phyloP scores from a whole-genome alignment of 306 rosid species.

The Oemleria cerasiformis region DNA sequence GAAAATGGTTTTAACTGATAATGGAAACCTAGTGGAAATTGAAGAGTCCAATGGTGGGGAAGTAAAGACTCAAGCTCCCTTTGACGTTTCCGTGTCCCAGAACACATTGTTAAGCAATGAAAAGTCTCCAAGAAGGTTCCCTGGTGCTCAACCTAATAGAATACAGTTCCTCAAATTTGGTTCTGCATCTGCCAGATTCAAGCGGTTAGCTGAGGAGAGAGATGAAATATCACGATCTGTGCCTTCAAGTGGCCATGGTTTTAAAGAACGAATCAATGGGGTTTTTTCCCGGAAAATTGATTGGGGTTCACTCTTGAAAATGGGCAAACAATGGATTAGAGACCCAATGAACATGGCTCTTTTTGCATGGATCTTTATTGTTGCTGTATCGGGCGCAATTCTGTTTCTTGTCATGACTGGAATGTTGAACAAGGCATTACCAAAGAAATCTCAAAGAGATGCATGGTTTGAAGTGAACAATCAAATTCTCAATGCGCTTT shows the following conservation, averaged over 20 bases:
- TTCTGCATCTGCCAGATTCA: conserved; percentile 70
- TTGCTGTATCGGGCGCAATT: conserved; percentile 87
- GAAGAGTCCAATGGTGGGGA: conserved; percentile 39
- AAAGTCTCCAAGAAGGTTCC: conserved; percentile 40
- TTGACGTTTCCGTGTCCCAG: conserved; percentile 38
- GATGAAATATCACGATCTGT: conserved; percentile 70
- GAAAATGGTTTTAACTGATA: conserved; percentile 52
- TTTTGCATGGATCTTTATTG: conserved; percentile 63
- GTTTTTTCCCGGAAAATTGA: conserved; percentile 61
- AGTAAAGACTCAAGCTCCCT: conserved; percentile 38
- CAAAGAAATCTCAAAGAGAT: conserved; percentile 62
- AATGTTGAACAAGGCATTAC: conserved; percentile 64
- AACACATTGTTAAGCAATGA: conserved; percentile 38
- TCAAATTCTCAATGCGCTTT: conserved; percentile 88
- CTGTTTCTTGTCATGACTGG: conserved; percentile 93
- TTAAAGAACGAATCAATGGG: conserved; percentile 44
- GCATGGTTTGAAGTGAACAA: conserved; percentile 91
- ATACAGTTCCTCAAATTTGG: conserved; percentile 53
- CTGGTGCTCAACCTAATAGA: conserved; percentile 41
- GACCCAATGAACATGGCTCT: conserved; percentile 88
- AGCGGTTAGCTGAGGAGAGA: conserved; percentile 46
- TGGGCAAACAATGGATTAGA: conserved; percentile 64
- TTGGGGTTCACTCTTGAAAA: conserved; percentile 53
- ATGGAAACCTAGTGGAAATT: conserved; percentile 49
- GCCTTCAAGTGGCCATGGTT: conserved; percentile 37